Percentiles rank a stretch among this genome's conserved stretches.
These are phyloP conservation scores for Eimeria falciformis DNA, from an alignment of 169 alveolate genomes.

Conservation along the genomic window DNA sequence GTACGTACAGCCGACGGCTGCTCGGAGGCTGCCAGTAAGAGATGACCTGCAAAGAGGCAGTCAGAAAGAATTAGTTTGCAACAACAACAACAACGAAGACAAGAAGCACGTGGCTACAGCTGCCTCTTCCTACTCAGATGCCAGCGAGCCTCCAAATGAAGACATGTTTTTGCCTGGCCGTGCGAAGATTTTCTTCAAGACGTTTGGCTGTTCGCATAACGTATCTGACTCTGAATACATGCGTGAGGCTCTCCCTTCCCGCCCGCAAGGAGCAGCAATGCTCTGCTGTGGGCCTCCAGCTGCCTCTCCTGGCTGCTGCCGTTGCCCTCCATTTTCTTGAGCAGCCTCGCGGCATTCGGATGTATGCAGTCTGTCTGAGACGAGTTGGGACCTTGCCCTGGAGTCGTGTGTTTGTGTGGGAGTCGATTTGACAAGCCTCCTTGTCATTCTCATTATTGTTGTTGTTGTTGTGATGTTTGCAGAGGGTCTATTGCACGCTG, in stretches of 20 bases:
- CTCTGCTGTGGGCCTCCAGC: too few species aligned
- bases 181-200: conserved; percentile 91
- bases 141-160: conserved; percentile 11
- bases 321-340: background rate
- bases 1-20: conserved; percentile 50
- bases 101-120: background rate
- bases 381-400: too few species aligned
- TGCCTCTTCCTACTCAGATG: background rate
- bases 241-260: conserved; percentile 69
- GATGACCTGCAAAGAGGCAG: background rate
- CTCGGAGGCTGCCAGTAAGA: conserved; percentile 15
- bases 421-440: background rate
- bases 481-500: conserved; percentile 79
- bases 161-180: conserved; percentile 85
- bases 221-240: conserved; percentile 96
- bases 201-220: conserved; percentile 99
- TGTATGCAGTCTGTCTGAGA: too few species aligned
- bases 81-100: background rate
- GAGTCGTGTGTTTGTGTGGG: background rate
- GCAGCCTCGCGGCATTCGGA: too few species aligned
- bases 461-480: conserved; percentile 1
- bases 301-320: background rate
- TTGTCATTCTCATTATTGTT: background rate
- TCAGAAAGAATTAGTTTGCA: background rate
- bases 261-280: background rate